These are phyloP conservation scores for Castanospermum australe DNA, from an alignment of 306 rosid genomes.

Conservation along the genomic window DNA sequence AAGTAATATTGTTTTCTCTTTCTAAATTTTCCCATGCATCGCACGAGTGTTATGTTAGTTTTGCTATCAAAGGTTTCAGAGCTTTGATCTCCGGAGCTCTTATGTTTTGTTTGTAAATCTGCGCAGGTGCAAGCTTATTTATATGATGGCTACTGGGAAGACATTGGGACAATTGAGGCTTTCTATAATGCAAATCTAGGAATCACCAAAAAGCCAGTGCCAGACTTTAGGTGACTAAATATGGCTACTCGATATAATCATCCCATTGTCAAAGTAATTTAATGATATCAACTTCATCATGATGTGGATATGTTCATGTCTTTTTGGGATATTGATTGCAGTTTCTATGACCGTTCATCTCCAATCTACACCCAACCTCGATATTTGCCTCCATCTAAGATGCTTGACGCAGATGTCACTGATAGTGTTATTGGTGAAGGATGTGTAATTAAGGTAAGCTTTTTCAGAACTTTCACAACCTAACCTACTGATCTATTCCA, in stretches of 20 bases:
- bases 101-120: conserved; percentile 16
- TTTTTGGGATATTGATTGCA: conserved; percentile 36
- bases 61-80: too few relatives aligned
- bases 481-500: not conserved
- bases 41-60: conserved; percentile 17
- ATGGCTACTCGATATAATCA: not conserved
- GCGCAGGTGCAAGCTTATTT: conserved; percentile 94
- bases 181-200: conserved; percentile 97
- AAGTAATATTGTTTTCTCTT: too few relatives aligned
- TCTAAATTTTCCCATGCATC: too few relatives aligned
- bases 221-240: conserved; percentile 81
- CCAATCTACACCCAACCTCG: conserved; percentile 99
- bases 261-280: conserved; percentile 18
- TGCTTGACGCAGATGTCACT: conserved; percentile 98
- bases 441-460: conserved; percentile 87
- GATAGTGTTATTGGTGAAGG: conserved; percentile 99
- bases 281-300: not conserved
- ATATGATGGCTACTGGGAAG: conserved; percentile 99
- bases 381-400: conserved; percentile 95
- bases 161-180: conserved; percentile 98
- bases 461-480: conserved; percentile 2
- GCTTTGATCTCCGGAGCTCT: conserved; percentile 4
- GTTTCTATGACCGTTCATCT: conserved; percentile 97
- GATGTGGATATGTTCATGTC: conserved; percentile 1
- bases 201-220: conserved; percentile 93